phyloP scores from a whole-genome alignment of 768 basidiomycete species.

The Neoboletus magnificus region DNA sequence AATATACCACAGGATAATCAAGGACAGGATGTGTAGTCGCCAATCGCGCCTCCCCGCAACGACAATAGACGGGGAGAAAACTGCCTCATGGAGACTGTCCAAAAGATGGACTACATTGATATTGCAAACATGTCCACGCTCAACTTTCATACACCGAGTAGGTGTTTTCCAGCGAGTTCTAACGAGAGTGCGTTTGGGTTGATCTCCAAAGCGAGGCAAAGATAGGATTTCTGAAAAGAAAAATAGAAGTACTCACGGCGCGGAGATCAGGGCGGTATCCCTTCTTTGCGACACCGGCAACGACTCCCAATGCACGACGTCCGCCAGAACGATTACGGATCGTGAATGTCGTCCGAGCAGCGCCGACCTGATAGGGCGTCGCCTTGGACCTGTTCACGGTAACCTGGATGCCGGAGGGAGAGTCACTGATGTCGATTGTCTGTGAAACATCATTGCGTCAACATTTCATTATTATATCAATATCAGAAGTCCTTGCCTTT shows the following conservation, averaged over 20 bases:
- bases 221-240: not conserved
- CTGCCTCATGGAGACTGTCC: constrained; percentile 20
- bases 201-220: not conserved
- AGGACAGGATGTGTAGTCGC: constrained; percentile 21
- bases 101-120: constrained; percentile 35
- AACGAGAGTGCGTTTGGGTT: constrained; percentile 68
- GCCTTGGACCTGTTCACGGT: constrained; percentile 63
- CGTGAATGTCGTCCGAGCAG: constrained; percentile 45
- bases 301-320: constrained; percentile 68
- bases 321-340: constrained; percentile 68
- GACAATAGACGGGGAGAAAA: constrained; percentile 29
- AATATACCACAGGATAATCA: constrained; percentile 46
- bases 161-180: constrained; percentile 83
- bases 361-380: constrained; percentile 46
- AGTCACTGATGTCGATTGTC: constrained; percentile 64
- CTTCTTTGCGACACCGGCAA: constrained; percentile 54
- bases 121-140: constrained; percentile 95
- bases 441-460: constrained; percentile 28
- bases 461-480: not conserved
- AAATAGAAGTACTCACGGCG: constrained; percentile 49
- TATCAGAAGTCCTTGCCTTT: constrained; percentile 49
- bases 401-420: constrained; percentile 55
- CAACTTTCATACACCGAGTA: constrained; percentile 68
- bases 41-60: constrained; percentile 31
- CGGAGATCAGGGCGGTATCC: constrained; percentile 80